Evolutionary conservation across 2,329 filamentous ascomycete genomes (phyloP).

Genomic region (Trichoderma lentiforme): DNA sequence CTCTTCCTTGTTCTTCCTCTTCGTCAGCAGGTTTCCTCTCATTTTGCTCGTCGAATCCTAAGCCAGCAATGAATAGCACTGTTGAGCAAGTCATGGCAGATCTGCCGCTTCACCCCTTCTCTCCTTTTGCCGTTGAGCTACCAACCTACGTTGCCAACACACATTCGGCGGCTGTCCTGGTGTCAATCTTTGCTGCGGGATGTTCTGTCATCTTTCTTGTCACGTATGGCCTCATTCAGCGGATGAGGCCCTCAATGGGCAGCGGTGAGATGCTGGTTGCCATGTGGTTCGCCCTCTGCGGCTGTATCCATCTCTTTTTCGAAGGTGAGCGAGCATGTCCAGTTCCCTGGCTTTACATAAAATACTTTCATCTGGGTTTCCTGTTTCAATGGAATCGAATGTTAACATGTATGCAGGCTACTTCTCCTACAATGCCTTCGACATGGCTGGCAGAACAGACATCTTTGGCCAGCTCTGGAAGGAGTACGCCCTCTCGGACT

Average conservation of each 20-base stretch:
- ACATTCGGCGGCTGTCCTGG: constrained; percentile 54
- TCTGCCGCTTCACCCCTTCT: constrained; percentile 60
- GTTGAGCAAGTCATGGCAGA: constrained; percentile 12
- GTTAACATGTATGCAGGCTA: constrained; percentile 38
- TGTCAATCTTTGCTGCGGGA: constrained; percentile 56
- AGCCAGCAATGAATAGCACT: constrained; percentile 2
- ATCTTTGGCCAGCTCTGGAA: constrained; percentile 56
- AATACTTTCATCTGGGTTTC: neutral
- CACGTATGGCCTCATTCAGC: constrained; percentile 53
- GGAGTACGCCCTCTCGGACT: constrained; percentile 56
- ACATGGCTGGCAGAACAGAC: constrained; percentile 39
- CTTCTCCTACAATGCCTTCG: constrained; percentile 43
- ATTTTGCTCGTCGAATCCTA: neutral
- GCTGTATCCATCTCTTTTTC: constrained; percentile 44
- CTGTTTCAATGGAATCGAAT: neutral
- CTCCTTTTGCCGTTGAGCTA: constrained; percentile 62
- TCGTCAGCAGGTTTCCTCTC: neutral
- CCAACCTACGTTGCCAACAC: constrained; percentile 65
- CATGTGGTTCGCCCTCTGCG: constrained; percentile 75
- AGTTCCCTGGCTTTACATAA: rapidly evolving
- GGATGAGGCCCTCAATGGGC: constrained; percentile 50
- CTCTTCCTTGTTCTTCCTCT: neutral
- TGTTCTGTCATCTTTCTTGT: constrained; percentile 55
- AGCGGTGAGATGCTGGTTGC: constrained; percentile 55
- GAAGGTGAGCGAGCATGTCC: constrained; percentile 32